These are phyloP conservation scores for Lantana camara DNA, from an alignment of 257 asterid species.

Conservation along the genomic window DNA sequence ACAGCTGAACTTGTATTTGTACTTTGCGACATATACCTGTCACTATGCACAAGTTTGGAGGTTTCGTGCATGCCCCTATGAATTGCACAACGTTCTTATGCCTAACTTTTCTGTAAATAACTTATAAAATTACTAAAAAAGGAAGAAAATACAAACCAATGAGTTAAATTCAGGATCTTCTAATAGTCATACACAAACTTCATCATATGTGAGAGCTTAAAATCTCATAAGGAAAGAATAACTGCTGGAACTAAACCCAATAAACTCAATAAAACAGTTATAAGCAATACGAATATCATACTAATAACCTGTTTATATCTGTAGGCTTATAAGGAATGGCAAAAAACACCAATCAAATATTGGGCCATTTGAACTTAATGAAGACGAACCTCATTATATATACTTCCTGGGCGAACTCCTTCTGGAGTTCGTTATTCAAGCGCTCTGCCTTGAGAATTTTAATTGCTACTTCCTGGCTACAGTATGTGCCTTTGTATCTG, in stretches of 20 bases:
- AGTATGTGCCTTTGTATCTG: conserved; percentile 69
- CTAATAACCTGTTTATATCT: neutral
- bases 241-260: conserved; percentile 16
- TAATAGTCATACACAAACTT: conserved; percentile 10
- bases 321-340: neutral
- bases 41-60: conserved; percentile 70
- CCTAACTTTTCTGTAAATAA: conserved; percentile 66
- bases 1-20: neutral
- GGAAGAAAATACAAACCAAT: neutral
- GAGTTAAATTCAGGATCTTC: conserved; percentile 2
- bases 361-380: neutral
- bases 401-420: conserved; percentile 76
- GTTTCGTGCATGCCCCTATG: conserved; percentile 75
- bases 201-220: neutral
- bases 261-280: neutral
- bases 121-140: neutral
- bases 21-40: conserved; percentile 48
- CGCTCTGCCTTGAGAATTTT: conserved; percentile 72
- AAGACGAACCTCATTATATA: conserved; percentile 63
- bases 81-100: conserved; percentile 79
- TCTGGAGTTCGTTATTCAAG: conserved; percentile 60
- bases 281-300: neutral
- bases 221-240: neutral
- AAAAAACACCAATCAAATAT: neutral
- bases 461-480: conserved; percentile 75